Evolutionary conservation across 495 filamentous ascomycete species (phyloP).

Genomic region (Talaromyces borbonicus): DNA sequence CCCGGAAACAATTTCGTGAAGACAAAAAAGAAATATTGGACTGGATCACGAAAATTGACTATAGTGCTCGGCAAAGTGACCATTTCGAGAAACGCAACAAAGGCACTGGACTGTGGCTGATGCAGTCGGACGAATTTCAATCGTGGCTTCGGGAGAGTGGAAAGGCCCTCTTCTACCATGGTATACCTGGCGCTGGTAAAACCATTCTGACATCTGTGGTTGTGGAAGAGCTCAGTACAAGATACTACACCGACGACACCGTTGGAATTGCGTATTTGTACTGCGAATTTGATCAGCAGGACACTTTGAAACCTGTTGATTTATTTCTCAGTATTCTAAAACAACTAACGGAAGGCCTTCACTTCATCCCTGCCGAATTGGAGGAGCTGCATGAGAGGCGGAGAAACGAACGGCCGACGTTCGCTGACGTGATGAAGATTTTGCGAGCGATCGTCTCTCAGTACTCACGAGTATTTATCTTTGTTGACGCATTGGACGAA

Average conservation of each 20-base stretch:
- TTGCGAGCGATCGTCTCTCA: slow-evolving; percentile 16
- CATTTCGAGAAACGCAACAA: not conserved
- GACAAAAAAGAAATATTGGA: slow-evolving; percentile 1
- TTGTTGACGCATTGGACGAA: slow-evolving; percentile 33
- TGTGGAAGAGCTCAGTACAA: slow-evolving; percentile 16
- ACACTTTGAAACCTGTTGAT: slow-evolving; percentile 20
- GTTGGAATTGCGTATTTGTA: slow-evolving; percentile 31
- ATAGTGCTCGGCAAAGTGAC: not conserved
- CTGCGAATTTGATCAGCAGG: slow-evolving; percentile 25
- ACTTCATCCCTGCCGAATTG: slow-evolving; percentile 14
- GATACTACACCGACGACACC: slow-evolving; percentile 2
- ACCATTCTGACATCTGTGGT: slow-evolving; percentile 27
- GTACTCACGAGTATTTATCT: slow-evolving; percentile 21
- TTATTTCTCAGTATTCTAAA: slow-evolving; percentile 28
- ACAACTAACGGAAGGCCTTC: slow-evolving; percentile 21
- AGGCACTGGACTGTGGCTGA: slow-evolving; percentile 6
- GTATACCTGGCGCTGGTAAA: slow-evolving; percentile 35
- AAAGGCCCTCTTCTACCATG: slow-evolving; percentile 23
- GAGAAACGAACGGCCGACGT: slow-evolving; percentile 9
- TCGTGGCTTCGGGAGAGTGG: not conserved
- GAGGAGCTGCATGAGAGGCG: slow-evolving; percentile 14
- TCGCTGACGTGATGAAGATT: slow-evolving; percentile 16
- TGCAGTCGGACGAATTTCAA: not conserved
- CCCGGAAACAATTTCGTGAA: not conserved
- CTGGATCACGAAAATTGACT: slow-evolving; percentile 2